phyloP scores from a whole-genome alignment of 345 rosid species.

The Ceriops zippeliana region DNA sequence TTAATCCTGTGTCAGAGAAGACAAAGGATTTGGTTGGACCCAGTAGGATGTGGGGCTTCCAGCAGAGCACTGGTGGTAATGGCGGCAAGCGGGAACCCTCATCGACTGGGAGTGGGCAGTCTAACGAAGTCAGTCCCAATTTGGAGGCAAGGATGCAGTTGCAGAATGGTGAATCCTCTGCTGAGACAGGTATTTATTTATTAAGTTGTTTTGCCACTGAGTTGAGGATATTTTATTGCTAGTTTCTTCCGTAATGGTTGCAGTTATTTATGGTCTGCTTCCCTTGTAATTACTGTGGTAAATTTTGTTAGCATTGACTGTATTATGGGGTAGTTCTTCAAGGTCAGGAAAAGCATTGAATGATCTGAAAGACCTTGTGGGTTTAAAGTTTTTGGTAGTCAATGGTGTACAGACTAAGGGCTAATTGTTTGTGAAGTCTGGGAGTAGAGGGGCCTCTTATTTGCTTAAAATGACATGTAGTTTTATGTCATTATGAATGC shows the following conservation, averaged over 20 bases:
- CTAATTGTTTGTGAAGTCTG: not conserved
- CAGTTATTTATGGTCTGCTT: not conserved
- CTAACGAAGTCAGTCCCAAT: slow-evolving; percentile 59
- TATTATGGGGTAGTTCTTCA: no score
- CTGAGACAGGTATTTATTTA: slow-evolving; percentile 46
- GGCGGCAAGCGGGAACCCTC: slow-evolving; percentile 37
- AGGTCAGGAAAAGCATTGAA: no score
- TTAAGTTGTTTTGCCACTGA: not conserved
- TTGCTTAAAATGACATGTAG: not conserved
- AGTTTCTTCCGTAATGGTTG: not conserved
- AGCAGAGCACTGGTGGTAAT: slow-evolving; percentile 40
- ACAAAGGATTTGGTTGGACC: slow-evolving; percentile 48
- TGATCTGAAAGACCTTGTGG: no score
- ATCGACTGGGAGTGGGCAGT: slow-evolving; percentile 49
- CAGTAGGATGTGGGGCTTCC: slow-evolving; percentile 40
- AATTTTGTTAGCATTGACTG: no score
- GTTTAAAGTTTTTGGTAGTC: not conserved
- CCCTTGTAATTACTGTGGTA: no score
- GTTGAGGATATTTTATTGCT: not conserved
- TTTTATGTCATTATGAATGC: not conserved
- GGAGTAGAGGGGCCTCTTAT: not conserved
- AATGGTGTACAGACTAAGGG: not conserved
- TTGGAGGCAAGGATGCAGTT: slow-evolving; percentile 47
- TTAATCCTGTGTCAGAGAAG: slow-evolving; percentile 33
- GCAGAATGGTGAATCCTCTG: slow-evolving; percentile 64